phyloP scores from a whole-genome alignment of 2,329 filamentous ascomycete species.

The Fusarium proliferatum region DNA sequence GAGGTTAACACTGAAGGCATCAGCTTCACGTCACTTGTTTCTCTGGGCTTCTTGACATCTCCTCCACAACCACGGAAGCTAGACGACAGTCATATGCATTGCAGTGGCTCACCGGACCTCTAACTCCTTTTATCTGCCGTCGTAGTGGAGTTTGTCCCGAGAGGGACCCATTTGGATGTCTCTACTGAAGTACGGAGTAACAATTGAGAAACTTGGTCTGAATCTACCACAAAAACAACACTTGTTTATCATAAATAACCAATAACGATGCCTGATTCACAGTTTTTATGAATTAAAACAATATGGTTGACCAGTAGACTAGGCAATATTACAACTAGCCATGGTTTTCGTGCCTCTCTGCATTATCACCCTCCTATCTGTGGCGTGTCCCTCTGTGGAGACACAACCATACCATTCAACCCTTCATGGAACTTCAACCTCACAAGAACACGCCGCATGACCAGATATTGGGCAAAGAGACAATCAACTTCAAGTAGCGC shows the following conservation, averaged over 20 bases:
- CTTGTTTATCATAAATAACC: neutral
- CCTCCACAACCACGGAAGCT: neutral
- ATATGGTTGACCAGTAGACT: neutral
- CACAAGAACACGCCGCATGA: neutral
- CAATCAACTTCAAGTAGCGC: neutral
- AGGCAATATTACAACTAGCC: neutral
- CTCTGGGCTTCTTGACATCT: neutral
- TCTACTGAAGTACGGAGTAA: neutral
- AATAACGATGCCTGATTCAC: neutral
- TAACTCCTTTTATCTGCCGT: conserved; percentile 1
- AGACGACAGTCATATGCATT: neutral
- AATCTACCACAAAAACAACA: neutral
- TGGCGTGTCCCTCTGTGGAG: conserved; percentile 16
- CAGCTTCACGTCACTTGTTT: neutral
- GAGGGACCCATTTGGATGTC: neutral
- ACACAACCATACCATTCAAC: neutral
- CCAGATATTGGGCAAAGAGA: neutral
- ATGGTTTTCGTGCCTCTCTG: neutral
- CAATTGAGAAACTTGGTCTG: neutral
- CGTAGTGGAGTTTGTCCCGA: neutral
- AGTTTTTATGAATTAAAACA: neutral
- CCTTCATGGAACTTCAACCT: neutral
- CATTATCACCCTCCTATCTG: neutral
- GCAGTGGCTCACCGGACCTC: conserved; percentile 10
- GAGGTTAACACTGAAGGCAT: neutral